phyloP scores from a whole-genome alignment of 257 asterid species.

The Solanum acaule region DNA sequence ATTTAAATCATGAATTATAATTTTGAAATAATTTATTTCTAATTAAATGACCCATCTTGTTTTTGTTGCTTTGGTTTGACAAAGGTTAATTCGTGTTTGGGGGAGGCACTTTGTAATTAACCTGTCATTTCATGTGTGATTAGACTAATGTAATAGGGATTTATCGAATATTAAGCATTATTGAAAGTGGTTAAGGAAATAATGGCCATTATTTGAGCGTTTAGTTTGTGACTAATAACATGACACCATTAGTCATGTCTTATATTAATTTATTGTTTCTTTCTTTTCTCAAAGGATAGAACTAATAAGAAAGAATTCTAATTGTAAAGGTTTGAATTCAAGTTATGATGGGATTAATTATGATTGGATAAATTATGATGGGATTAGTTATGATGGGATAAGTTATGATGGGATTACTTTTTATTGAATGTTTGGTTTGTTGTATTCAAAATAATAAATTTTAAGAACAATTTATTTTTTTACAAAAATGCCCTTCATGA shows the following conservation, averaged over 20 bases:
- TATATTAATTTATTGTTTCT: slow-evolving; percentile 6
- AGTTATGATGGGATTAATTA: too few relatives aligned
- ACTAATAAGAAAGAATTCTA: not conserved
- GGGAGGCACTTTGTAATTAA: not conserved
- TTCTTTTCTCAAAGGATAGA: slow-evolving; percentile 3
- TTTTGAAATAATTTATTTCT: not conserved
- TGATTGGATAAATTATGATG: too few relatives aligned
- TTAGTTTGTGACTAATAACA: slow-evolving; percentile 25
- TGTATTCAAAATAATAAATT: too few relatives aligned
- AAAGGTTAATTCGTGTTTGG: not conserved
- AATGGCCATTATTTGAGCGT: slow-evolving; percentile 8
- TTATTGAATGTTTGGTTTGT: too few relatives aligned
- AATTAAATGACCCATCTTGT: not conserved
- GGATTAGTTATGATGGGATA: too few relatives aligned
- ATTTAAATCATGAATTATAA: not conserved
- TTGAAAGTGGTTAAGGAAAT: not conserved
- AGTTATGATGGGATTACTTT: too few relatives aligned
- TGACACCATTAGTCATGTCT: slow-evolving; percentile 22
- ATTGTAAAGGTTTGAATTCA: too few relatives aligned
- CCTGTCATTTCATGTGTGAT: not conserved
- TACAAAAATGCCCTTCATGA: too few relatives aligned
- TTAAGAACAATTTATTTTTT: too few relatives aligned
- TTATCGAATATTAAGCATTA: not conserved
- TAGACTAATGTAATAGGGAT: not conserved
- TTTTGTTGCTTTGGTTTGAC: not conserved